Conservation (phyloP, 176 grass and related monocot species). For the sorghum (Sorghum bicolor) region DNA sequence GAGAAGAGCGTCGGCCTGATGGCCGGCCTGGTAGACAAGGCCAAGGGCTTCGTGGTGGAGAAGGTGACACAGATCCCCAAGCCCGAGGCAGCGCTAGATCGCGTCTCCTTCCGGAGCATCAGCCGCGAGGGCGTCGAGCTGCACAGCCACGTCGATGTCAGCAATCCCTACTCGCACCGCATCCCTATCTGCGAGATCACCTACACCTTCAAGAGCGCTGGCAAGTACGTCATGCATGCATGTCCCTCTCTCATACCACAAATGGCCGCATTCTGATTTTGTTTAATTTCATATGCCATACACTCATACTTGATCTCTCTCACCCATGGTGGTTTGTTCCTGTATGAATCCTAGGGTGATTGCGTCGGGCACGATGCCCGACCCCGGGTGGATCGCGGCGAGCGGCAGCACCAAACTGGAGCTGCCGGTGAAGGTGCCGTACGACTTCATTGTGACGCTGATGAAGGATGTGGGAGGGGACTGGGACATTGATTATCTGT, state of each 20-base stretch:
- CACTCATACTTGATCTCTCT: background rate
- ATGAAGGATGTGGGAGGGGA: constrained; percentile 72
- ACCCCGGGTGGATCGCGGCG: constrained; percentile 84
- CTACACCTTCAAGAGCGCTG: constrained; percentile 70
- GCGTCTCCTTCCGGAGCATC: constrained; percentile 48
- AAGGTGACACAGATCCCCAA: constrained; percentile 76
- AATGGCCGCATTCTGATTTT: background rate
- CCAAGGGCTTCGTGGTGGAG: constrained; percentile 82
- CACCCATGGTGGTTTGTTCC: background rate
- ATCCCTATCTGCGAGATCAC: constrained; percentile 79
- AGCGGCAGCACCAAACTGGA: constrained; percentile 64
- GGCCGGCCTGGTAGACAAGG: constrained; percentile 69
- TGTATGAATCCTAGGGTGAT: constrained; percentile 31
- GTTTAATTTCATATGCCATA: background rate
- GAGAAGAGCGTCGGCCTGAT: background rate
- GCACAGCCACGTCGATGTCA: constrained; percentile 72
- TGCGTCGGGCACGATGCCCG: constrained; percentile 61
- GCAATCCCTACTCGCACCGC: constrained; percentile 71
- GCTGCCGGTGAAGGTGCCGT: constrained; percentile 71
- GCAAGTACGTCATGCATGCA: constrained; percentile 26
- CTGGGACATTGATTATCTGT: constrained; percentile 85
- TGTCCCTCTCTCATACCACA: background rate
- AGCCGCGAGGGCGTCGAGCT: constrained; percentile 63
- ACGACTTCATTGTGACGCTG: constrained; percentile 65
- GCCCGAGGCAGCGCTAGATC: constrained; percentile 72